Percentiles rank a stretch among this genome's conserved stretches.
Evolutionary conservation across 306 rosid genomes (phyloP).

Genomic region (Lupinus albus): DNA sequence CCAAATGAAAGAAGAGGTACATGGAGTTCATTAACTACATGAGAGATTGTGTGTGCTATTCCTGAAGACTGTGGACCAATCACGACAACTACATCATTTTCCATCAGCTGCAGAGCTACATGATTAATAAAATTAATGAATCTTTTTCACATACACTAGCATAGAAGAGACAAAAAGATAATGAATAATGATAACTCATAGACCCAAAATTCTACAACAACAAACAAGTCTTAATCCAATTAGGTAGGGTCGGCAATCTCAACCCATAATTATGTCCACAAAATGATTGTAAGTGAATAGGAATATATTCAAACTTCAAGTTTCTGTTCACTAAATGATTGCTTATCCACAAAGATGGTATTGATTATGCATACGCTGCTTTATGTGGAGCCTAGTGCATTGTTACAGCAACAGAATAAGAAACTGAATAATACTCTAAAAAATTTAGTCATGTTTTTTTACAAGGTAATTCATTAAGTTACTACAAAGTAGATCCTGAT

Average conservation of each 20-base stretch:
- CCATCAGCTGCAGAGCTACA: slow-evolving; percentile 90
- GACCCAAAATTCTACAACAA: too few species aligned
- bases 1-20: slow-evolving; percentile 87
- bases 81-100: slow-evolving; percentile 68
- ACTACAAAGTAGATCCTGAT: slow-evolving; percentile 13
- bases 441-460: neutral
- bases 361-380: slow-evolving; percentile 7
- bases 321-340: slow-evolving; percentile 14
- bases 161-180: slow-evolving; percentile 4
- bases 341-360: neutral
- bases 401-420: slow-evolving; percentile 3
- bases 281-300: neutral
- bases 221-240: too few species aligned
- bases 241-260: too few species aligned
- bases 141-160: neutral
- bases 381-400: neutral
- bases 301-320: neutral
- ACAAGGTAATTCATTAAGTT: neutral
- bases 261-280: too few species aligned
- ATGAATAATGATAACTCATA: slow-evolving; percentile 3
- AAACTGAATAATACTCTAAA: slow-evolving; percentile 16
- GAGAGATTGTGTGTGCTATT: slow-evolving; percentile 86
- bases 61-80: slow-evolving; percentile 97
- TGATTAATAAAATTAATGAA: slow-evolving; percentile 41
- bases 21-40: slow-evolving; percentile 85